Conservation (phyloP, 2,329 filamentous ascomycete genomes). For the Xylariaceae sp. region DNA sequence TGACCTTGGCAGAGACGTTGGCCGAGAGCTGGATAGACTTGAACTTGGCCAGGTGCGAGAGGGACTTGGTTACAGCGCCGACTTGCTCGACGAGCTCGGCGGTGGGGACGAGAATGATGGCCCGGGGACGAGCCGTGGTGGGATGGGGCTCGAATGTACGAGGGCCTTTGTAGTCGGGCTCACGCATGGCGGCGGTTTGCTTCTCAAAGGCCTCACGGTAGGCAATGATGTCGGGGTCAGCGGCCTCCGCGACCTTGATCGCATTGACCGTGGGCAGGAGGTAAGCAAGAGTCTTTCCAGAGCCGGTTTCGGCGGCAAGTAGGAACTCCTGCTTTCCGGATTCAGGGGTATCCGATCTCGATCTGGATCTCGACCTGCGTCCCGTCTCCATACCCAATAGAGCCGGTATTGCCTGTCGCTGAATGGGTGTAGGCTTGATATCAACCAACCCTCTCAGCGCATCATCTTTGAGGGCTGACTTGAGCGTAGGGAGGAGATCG, state of each 20-base stretch:
- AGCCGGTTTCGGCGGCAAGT: conserved; percentile 91
- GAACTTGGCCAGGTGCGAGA: conserved; percentile 84
- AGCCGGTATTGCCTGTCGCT: conserved; percentile 80
- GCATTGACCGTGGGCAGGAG: conserved; percentile 79
- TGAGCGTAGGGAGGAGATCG: conserved; percentile 64
- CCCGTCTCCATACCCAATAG: conserved; percentile 57
- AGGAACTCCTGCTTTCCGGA: conserved; percentile 57
- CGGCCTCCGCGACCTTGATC: conserved; percentile 68
- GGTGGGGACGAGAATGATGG: conserved; percentile 84
- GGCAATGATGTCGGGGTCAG: conserved; percentile 53
- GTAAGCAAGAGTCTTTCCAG: conserved; percentile 94
- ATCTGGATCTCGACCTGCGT: conserved; percentile 23
- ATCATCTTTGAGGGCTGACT: conserved; percentile 65
- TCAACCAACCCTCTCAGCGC: conserved; percentile 70
- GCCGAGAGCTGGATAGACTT: conserved; percentile 79
- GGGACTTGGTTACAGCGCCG: conserved; percentile 68
- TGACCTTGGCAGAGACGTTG: conserved; percentile 67
- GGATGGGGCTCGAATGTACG: conserved; percentile 65
- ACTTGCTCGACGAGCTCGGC: conserved; percentile 90
- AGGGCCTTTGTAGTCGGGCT: conserved; percentile 52
- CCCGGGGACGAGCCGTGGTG: conserved; percentile 72
- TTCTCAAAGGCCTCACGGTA: conserved; percentile 52
- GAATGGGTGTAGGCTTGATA: conserved; percentile 79
- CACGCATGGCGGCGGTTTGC: conserved; percentile 52
- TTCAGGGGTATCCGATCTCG: conserved; percentile 28